Percentiles rank a stretch among this genome's conserved stretches.
These are phyloP conservation scores for Penicillium pulvis DNA, from an alignment of 495 filamentous ascomycete species.

Conservation along the genomic window DNA sequence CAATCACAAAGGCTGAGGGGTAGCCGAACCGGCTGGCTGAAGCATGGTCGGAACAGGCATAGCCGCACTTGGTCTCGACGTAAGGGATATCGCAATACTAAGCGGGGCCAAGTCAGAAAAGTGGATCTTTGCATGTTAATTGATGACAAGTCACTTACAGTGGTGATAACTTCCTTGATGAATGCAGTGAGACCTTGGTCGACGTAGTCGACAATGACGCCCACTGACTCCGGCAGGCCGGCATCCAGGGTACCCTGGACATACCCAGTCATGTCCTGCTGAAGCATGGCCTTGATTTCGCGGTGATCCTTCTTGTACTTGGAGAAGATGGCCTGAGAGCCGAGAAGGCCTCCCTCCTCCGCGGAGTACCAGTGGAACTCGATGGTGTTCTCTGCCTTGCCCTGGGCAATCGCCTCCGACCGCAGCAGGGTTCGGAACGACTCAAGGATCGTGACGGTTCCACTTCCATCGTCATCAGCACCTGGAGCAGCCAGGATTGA, in stretches of 20 bases:
- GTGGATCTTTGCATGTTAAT: background rate
- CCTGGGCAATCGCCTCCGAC: slow-evolving; percentile 52
- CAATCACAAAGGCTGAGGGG: slow-evolving; percentile 93
- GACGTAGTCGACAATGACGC: slow-evolving; percentile 93
- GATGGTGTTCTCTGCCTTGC: slow-evolving; percentile 70
- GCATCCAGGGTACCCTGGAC: slow-evolving; percentile 80
- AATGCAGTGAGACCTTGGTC: slow-evolving; percentile 81
- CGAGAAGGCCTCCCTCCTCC: slow-evolving; percentile 87
- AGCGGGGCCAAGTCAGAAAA: slow-evolving; percentile 12
- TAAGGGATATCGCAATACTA: slow-evolving; percentile 90
- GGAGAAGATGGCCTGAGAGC: slow-evolving; percentile 83
- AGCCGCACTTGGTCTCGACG: slow-evolving; percentile 91
- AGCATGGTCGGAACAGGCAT: slow-evolving; percentile 96
- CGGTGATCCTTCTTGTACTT: slow-evolving; percentile 74
- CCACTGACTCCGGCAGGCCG: slow-evolving; percentile 81
- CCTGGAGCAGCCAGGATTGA: slow-evolving; percentile 76
- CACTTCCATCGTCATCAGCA: slow-evolving; percentile 75
- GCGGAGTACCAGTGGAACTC: slow-evolving; percentile 97
- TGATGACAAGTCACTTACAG: slow-evolving; percentile 47
- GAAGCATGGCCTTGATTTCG: slow-evolving; percentile 94
- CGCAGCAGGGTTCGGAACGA: slow-evolving; percentile 64
- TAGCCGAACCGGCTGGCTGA: slow-evolving; percentile 96
- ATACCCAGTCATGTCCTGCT: slow-evolving; percentile 99
- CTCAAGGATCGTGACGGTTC: slow-evolving; percentile 79
- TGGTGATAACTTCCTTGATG: slow-evolving; percentile 84